These are phyloP conservation scores for Danielia reshetovae DNA, from an alignment of 805 yeast genomes.

Conservation along the genomic window DNA sequence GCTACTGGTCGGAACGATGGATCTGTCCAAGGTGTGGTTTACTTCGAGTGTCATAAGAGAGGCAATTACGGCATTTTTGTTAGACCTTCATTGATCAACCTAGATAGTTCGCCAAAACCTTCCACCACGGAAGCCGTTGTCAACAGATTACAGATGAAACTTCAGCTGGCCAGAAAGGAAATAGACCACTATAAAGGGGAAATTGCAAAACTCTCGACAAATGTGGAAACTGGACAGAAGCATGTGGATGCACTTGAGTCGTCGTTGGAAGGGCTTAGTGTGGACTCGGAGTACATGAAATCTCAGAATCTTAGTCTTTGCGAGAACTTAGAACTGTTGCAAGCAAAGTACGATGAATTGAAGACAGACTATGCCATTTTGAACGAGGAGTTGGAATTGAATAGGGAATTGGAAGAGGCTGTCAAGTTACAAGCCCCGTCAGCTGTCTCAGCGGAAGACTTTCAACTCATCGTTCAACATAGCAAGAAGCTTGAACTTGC, in stretches of 20 bases:
- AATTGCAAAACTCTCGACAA: slow-evolving; percentile 13
- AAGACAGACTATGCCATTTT: slow-evolving; percentile 26
- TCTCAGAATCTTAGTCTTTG: slow-evolving; percentile 29
- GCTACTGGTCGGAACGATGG: slow-evolving; percentile 50
- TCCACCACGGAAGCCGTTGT: slow-evolving; percentile 25
- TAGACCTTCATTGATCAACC: slow-evolving; percentile 29
- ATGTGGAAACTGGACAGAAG: slow-evolving; percentile 5
- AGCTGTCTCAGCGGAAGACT: slow-evolving; percentile 13
- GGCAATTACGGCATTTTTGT: slow-evolving; percentile 48
- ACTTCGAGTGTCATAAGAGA: slow-evolving; percentile 34
- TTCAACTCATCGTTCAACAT: slow-evolving; percentile 22
- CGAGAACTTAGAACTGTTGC: slow-evolving; percentile 21
- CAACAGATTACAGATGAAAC: slow-evolving; percentile 43
- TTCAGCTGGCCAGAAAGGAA: slow-evolving; percentile 30
- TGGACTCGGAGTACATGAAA: slow-evolving; percentile 44
- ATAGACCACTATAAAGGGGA: slow-evolving; percentile 17
- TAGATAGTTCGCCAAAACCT: neutral
- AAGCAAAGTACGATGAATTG: slow-evolving; percentile 26
- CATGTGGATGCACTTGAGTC: slow-evolving; percentile 15
- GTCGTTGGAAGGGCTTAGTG: slow-evolving; percentile 25
- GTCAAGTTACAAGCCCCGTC: slow-evolving; percentile 17
- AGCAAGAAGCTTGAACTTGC: slow-evolving; percentile 42
- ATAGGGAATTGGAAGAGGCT: slow-evolving; percentile 34
- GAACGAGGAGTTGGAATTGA: slow-evolving; percentile 34
- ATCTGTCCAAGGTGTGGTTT: slow-evolving; percentile 38